Base-by-base conservation (phyloP, 2,329 filamentous ascomycete genomes). In the Fusarium nisikadoi region DNA sequence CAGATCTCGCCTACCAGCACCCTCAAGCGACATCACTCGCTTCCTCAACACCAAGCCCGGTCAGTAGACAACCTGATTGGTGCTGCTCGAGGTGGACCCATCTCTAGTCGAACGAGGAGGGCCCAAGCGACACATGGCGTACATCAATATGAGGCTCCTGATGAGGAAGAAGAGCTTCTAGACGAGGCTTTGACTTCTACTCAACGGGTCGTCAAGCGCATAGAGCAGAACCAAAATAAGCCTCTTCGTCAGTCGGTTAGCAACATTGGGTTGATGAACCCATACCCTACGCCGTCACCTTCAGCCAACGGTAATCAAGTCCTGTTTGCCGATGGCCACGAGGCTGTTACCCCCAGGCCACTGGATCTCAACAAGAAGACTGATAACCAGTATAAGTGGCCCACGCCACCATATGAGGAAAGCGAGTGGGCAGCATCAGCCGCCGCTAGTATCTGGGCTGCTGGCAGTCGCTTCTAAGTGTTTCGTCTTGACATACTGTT, bases 141-240 rank as follows among this genome's bases (percentile, higher is more conserved):
- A 53, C 92, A 93, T 76, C 92, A 94, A 70, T 98, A 98, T 79
- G 96, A 99, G 79, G 95, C 95, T 0, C 94, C 96, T 2, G 95
- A 97, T 77, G 96, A 99, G 81, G 95, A 98, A 79, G 96, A 99
- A 66, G 96, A 99, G 82, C 87, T 99, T 14, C 87, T 98, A 14
- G 95, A 98, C 75, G 96, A 99, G 82, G 94, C 91, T 25, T 86
- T 98, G 45, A 88, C 91, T 53, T 94, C 93, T 10, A 93, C 94
- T 0, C 91, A 92, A 76, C 90, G 89, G 68, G 93, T 91, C 12
- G 92, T 93, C 78, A 92, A 90, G 79, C 90, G 90, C 14, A 85
- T 97, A 67, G 93, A 87, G 79, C 88, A 83, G 78, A 81, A 77
- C 54, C 62, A 66, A 16, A 53, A 70, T 39, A 82, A 82, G 70